A percentile compares a stretch with the other conserved stretches of the same genome.
Evolutionary conservation across 345 rosid species (phyloP).

Genomic region (Pistacia atlantica): DNA sequence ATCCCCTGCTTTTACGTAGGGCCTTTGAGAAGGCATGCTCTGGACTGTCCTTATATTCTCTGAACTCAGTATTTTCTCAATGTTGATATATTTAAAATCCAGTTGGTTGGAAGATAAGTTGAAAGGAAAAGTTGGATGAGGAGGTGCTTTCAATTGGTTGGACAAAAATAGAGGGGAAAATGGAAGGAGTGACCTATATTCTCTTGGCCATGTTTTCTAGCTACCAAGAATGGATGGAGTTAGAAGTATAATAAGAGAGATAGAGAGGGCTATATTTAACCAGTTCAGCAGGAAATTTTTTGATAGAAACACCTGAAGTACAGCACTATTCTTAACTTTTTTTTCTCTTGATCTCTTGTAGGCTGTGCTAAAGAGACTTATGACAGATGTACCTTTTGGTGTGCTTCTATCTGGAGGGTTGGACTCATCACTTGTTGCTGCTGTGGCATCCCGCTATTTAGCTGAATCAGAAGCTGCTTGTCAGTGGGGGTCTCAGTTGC

Average conservation of each 20-base stretch:
- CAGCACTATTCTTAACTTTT: neutral
- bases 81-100: neutral
- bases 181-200: neutral
- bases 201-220: neutral
- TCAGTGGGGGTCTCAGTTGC: conserved; percentile 84
- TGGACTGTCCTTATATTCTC: conserved; percentile 15
- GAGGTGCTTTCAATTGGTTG: neutral
- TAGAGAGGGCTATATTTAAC: neutral
- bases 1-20: conserved; percentile 50
- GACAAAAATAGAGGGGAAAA: neutral
- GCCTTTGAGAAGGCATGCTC: conserved; percentile 69
- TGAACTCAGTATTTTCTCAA: neutral
- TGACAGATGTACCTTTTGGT: conserved; percentile 93
- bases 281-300: neutral
- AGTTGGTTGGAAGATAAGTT: conserved; percentile 2
- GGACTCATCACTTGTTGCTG: conserved; percentile 86
- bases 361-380: conserved; percentile 83
- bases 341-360: conserved; percentile 23
- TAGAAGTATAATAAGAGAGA: neutral
- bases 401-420: conserved; percentile 89
- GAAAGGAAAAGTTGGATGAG: neutral
- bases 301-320: neutral
- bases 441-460: conserved; percentile 71
- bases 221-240: neutral
- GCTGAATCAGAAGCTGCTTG: conserved; percentile 63